Evolutionary conservation across 768 basidiomycete species (phyloP), one percentile per base, ranked within the genome.

Genomic region (Kwoniella mangroviensis): DNA sequence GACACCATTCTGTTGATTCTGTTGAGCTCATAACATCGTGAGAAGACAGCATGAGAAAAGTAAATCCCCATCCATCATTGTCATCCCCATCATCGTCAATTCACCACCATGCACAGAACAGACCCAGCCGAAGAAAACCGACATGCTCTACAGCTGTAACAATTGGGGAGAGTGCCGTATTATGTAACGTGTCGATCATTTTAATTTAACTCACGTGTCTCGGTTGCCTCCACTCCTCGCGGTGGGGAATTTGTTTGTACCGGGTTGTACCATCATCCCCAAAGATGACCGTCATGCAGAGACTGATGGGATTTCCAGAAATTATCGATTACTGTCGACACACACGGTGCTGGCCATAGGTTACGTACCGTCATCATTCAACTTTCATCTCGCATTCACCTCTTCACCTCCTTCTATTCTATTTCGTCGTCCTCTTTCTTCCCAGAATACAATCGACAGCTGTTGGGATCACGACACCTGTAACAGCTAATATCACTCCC

Each of bases 71-170:
- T 49, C 15, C 45, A 19, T 4, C 12, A 13, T 49, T 49, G 19
- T 49, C 45, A 4, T 49, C 45, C 45, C 45, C 45, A 49, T 49
- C 24, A 54, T n/a, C 21, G 12, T 54, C 53, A n/a, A 22, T n/a
- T 54, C 21, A 12, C 54, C 54, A 21, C 54, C 56, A 60, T n/a
- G 19, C 17, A n/a, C n/a, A 17, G 34, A 40, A 19, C 57, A 41
- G 3, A 11, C 53, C 10, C 63, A 64, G 63, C 63, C 63, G 63
- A 65, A 65, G 53, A 65, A 65, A 65, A 40, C 63, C 63, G 63
- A 65, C 34, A 34, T 28, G 51, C 41, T 52, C 24, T 63, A 13
- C 41, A 40, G 19, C 21, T 34, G 40, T 34, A 26, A 53, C 43
- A 26, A 51, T 55, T 53, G 53, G 53, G 53, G 53, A 41, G 19